Base-by-base conservation (phyloP, 2,329 filamentous ascomycete species). In the Blastomyces percursus region DNA sequence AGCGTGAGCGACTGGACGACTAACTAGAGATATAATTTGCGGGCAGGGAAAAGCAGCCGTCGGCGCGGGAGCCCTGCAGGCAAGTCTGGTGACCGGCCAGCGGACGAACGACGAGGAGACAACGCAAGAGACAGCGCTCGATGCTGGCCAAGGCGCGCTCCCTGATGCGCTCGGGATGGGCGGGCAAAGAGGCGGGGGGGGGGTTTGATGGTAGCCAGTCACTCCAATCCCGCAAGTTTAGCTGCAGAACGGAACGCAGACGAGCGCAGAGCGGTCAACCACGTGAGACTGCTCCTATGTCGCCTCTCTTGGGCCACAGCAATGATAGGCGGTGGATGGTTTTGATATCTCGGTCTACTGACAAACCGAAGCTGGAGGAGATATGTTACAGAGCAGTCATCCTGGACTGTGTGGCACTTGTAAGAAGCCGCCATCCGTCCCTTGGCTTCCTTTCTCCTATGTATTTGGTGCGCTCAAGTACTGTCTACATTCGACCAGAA, bases 1-100 rank as follows among this genome's bases (percentile, higher is more conserved):
- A 51, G 19, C 2, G 46, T 21, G 44, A 42, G 30, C 46, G 35
- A 60, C 44, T 32, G 24, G 30, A 38, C 14, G 12, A 24, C 35
- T n/a, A 14, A 24, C 35, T n/a, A 14, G 46, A 4, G 57, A 32
- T 60, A 42, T 51, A 51, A 50, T 50, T 60, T 38, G 48, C 30
- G 24, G 58, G 44, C 21, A 12, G 30, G 12, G 8, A 19, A 48
- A 50, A 58, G 24, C 60, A 58, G 48, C 50, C 8, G 21, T 35
- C 51, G 52, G 44, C 24, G 19, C 40, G 0, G 32, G 1, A 38
- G 61, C 61, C 54, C 44, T 59, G 59, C 59, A 60, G 40, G 38
- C 21, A 40, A 63, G 59, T 61, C 63, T 55, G 63, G 61, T 64
- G 63, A 64, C 63, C 19, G 27, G 57, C 42, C 30, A 58, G 59